These are phyloP conservation scores for Penicillium aurantiogriseum DNA, from an alignment of 2,329 filamentous ascomycete genomes.

Conservation along the genomic window DNA sequence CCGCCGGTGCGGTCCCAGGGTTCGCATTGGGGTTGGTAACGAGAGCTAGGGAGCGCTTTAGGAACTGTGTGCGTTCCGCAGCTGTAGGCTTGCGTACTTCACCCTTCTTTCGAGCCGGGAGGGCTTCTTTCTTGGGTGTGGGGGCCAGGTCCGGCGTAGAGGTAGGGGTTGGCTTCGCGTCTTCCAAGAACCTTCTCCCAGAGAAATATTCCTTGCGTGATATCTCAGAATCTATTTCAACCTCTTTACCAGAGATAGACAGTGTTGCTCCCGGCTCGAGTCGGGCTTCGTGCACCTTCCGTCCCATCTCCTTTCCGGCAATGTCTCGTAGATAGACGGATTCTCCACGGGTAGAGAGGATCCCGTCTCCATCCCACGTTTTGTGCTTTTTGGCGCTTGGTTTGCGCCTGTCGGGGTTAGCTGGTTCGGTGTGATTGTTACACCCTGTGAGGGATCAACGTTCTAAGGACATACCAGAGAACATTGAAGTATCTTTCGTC, in stretches of 20 bases:
- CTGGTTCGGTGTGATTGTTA: neutral
- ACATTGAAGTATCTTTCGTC: conserved; percentile 48
- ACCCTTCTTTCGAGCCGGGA: conserved; percentile 16
- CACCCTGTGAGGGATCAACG: neutral
- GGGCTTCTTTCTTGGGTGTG: conserved; percentile 19
- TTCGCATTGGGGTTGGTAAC: conserved; percentile 41
- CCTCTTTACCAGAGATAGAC: conserved; percentile 64
- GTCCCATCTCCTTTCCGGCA: conserved; percentile 63
- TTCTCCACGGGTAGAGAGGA: conserved; percentile 58
- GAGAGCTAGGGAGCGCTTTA: conserved; percentile 16
- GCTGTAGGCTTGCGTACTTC: conserved; percentile 9
- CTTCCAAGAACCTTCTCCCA: conserved; percentile 27
- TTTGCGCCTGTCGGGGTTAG: conserved; percentile 56
- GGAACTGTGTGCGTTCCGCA: conserved; percentile 9
- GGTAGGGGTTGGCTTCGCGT: conserved; percentile 23
- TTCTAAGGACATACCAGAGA: conserved; percentile 41
- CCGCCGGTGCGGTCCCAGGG: conserved; percentile 42
- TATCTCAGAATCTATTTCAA: conserved; percentile 65
- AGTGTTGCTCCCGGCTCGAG: conserved; percentile 61
- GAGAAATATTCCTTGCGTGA: conserved; percentile 58
- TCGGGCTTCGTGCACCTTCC: conserved; percentile 53
- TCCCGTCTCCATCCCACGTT: conserved; percentile 72
- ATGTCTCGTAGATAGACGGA: conserved; percentile 62
- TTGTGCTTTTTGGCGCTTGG: conserved; percentile 71
- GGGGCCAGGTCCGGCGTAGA: conserved; percentile 8